Percentiles rank a stretch among this genome's conserved stretches.
phyloP scores from a whole-genome alignment of 768 basidiomycete genomes.

The Naematelia aurantialba region DNA sequence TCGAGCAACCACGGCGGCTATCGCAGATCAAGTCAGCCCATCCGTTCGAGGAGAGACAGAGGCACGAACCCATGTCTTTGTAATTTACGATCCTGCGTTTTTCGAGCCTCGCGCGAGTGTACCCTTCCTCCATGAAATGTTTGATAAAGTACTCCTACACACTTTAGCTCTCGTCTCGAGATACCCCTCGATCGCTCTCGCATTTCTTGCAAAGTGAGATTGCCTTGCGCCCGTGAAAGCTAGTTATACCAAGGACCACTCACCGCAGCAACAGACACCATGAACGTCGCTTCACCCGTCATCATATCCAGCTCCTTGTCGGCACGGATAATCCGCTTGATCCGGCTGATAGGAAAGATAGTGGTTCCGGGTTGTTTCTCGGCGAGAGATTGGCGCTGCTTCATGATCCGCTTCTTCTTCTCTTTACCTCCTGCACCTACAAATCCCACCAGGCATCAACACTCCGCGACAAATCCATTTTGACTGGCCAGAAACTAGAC shows the following conservation, averaged over 20 bases:
- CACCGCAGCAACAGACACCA: constrained; percentile 78
- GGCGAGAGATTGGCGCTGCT: constrained; percentile 39
- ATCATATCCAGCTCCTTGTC: constrained; percentile 62
- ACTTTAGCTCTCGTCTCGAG: neutral
- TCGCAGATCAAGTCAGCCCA: neutral
- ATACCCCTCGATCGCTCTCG: neutral
- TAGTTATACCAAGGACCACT: too few species aligned
- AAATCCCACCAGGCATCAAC: neutral
- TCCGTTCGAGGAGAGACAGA: too few species aligned
- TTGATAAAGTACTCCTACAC: constrained; percentile 76
- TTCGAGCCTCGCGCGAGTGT: constrained; percentile 66
- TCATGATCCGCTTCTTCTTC: constrained; percentile 32
- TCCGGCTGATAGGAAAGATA: constrained; percentile 67
- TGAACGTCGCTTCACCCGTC: constrained; percentile 70
- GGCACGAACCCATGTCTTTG: constrained; percentile 67
- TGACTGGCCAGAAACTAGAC: neutral
- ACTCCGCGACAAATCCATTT: too few species aligned
- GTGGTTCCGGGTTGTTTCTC: constrained; percentile 63
- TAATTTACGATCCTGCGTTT: constrained; percentile 71
- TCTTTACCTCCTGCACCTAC: constrained; percentile 5
- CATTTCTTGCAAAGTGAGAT: too few species aligned
- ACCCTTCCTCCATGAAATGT: constrained; percentile 67
- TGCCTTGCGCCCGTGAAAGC: too few species aligned
- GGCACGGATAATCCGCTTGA: constrained; percentile 80
- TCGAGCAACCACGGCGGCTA: constrained; percentile 39